Evolutionary conservation across 2,329 filamentous ascomycete genomes (phyloP), one percentile per base, ranked within the genome.

Genomic region (Diaporthe capsici): DNA sequence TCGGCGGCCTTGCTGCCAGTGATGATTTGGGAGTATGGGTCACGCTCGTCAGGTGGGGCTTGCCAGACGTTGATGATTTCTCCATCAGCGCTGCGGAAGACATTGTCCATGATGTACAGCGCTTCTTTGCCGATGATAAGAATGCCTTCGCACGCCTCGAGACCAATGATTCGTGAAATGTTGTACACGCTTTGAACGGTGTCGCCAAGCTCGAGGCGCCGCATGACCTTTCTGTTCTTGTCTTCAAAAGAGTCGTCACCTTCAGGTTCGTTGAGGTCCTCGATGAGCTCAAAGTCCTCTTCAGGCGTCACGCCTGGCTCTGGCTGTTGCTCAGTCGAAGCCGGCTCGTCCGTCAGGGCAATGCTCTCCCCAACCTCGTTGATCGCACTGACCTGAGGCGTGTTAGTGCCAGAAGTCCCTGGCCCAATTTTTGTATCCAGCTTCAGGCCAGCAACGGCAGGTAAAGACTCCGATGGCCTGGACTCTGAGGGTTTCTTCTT

Each of bases 31-130:
- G 98, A 93, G 82, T 98, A 99, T 0, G 95, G 95, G 80, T 99
- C 97, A 31, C 97, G 93, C 84, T 99, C 97, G 79, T 98, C 96
- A 1, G 90, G 87, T 0, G 96, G 95, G 2, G 97, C 97, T 84
- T 98, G 95, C 91, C 94, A 96, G 12, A 98, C 96, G 80, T 98
- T 96, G 76, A 99, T 95, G 81, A 99, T 98, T 82, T 99, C 97
- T 17, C 96, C 96, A 81, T 98, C 97, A 2, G 94, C 93, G 78
- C 96, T 92, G 81, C 98, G 96, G 82, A 99, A 98, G 81, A 98
- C 96, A 79, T 97, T 96, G 84, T 99, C 97, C 84, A 98, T 94
- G 79, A 99, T 93, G 82, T 99, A 99, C 22, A 99, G 89, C 65
- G 92, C 94, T 79, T 96, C 94, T 83, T 98, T 98, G 25, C 97